A percentile compares a stretch with the other conserved stretches of the same genome.
These are phyloP conservation scores for Penicillium sp. DNA, from an alignment of 2,329 filamentous ascomycete genomes.

Conservation along the genomic window DNA sequence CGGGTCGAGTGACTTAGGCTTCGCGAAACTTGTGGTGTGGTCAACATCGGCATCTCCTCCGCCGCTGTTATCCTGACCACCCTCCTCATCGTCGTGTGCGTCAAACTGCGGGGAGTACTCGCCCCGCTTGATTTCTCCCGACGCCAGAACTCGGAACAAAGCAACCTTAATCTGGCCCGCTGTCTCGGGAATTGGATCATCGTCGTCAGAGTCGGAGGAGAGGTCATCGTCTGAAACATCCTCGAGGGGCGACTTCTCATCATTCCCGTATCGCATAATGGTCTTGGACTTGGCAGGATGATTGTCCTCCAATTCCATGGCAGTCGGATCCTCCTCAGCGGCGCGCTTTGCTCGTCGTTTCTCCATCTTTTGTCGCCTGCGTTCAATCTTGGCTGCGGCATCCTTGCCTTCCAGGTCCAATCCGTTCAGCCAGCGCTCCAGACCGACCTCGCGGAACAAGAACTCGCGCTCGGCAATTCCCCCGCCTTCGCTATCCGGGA, in stretches of 20 bases:
- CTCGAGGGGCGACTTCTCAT: slow-evolving; percentile 73
- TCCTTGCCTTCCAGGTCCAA: slow-evolving; percentile 93
- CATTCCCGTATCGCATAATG: slow-evolving; percentile 77
- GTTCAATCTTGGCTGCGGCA: slow-evolving; percentile 74
- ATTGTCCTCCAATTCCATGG: slow-evolving; percentile 42
- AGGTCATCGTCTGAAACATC: slow-evolving; percentile 69
- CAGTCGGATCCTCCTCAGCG: slow-evolving; percentile 55
- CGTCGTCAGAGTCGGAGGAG: slow-evolving; percentile 69
- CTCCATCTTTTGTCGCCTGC: slow-evolving; percentile 68
- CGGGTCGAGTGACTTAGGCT: slow-evolving; percentile 91
- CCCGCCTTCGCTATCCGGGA: slow-evolving; percentile 86
- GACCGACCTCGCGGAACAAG: slow-evolving; percentile 90
- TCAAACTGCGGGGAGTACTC: slow-evolving; percentile 98
- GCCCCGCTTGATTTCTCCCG: slow-evolving; percentile 94
- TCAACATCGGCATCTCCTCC: slow-evolving; percentile 80
- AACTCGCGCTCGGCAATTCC: slow-evolving; percentile 96
- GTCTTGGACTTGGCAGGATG: slow-evolving; percentile 44
- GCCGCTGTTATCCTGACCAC: slow-evolving; percentile 57
- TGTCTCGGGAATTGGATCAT: slow-evolving; percentile 84
- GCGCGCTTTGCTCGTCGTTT: slow-evolving; percentile 78
- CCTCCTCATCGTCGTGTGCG: slow-evolving; percentile 91
- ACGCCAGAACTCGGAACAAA: slow-evolving; percentile 90
- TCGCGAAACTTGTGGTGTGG: slow-evolving; percentile 96
- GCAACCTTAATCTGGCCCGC: slow-evolving; percentile 98
- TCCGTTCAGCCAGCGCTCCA: slow-evolving; percentile 95